A percentile compares a stretch with the other conserved stretches of the same genome.
These are phyloP conservation scores for Phytophthora pseudosyringae DNA, from an alignment of 352 stramenopile species.

Conservation along the genomic window DNA sequence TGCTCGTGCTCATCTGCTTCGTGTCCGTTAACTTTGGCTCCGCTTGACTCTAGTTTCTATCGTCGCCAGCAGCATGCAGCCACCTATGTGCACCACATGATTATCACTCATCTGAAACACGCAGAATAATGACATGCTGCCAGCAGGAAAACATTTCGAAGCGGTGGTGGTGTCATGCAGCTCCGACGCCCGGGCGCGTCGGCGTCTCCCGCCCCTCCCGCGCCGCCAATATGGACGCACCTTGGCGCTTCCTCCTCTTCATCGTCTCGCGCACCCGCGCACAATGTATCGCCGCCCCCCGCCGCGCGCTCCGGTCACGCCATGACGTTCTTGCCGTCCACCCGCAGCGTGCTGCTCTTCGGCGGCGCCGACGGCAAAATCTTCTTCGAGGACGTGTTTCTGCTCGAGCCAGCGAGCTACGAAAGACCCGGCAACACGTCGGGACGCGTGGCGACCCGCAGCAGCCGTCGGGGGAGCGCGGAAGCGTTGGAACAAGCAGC, in stretches of 20 bases:
- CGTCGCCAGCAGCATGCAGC: no score
- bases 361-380: slow-evolving; percentile 63
- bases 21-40: no score
- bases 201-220: slow-evolving; percentile 4
- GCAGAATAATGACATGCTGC: neutral
- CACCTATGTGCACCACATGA: no score
- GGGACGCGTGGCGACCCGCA: slow-evolving; percentile 1
- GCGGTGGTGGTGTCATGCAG: slow-evolving; percentile 12
- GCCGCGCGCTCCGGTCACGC: slow-evolving; percentile 61
- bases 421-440: neutral
- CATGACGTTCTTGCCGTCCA: slow-evolving; percentile 56
- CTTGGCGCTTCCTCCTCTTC: slow-evolving; percentile 10
- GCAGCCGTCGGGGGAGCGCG: neutral
- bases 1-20: no score
- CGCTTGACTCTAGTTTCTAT: no score
- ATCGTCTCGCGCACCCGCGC: neutral
- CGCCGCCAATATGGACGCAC: slow-evolving; percentile 37
- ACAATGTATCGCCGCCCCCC: slow-evolving; percentile 16
- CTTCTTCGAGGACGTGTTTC: slow-evolving; percentile 69
- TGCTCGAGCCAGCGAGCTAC: slow-evolving; percentile 53
- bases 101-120: neutral
- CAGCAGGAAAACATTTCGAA: neutral
- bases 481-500: neutral
- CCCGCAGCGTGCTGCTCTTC: slow-evolving; percentile 62
- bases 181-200: slow-evolving; percentile 2